Percentiles rank a stretch among this genome's conserved stretches.
These are phyloP conservation scores for Sphagnurus paluster DNA, from an alignment of 1,284 basidiomycete species.

Conservation along the genomic window DNA sequence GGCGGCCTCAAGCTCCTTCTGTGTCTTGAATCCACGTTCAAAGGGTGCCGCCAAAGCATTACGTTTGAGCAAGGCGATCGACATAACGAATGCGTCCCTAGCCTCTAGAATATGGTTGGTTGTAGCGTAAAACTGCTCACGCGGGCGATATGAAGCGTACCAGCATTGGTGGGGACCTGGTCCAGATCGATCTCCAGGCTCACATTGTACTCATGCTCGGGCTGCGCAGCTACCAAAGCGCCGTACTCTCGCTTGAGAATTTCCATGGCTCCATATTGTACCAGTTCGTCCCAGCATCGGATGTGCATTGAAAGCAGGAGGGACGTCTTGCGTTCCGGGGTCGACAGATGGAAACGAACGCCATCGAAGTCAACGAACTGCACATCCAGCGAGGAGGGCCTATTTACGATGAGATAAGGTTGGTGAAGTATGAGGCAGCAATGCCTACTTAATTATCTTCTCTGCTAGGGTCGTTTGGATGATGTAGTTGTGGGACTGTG, in stretches of 20 bases:
- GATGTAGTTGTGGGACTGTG: slow-evolving; percentile 86
- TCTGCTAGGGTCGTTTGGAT: slow-evolving; percentile 92
- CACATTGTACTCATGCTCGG: slow-evolving; percentile 89
- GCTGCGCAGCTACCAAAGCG: slow-evolving; percentile 56
- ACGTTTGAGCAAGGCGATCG: slow-evolving; percentile 87
- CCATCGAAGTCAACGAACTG: slow-evolving; percentile 98
- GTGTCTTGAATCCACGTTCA: slow-evolving; percentile 86
- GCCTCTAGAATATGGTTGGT: slow-evolving; percentile 54
- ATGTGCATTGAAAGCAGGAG: slow-evolving; percentile 95
- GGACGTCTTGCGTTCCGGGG: slow-evolving; percentile 79
- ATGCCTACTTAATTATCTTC: slow-evolving; percentile 85
- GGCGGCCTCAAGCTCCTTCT: slow-evolving; percentile 78
- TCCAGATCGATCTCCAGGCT: slow-evolving; percentile 89
- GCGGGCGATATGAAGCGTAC: slow-evolving; percentile 49
- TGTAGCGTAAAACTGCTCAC: not conserved
- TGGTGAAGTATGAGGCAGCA: not conserved
- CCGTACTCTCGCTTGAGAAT: slow-evolving; percentile 88
- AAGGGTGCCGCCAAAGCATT: slow-evolving; percentile 96
- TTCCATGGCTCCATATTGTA: slow-evolving; percentile 83
- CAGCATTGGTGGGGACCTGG: slow-evolving; percentile 74
- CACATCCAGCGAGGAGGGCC: slow-evolving; percentile 89
- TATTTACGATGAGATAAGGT: slow-evolving; percentile 31
- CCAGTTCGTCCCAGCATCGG: slow-evolving; percentile 95
- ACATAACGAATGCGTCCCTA: slow-evolving; percentile 78
- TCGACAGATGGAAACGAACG: slow-evolving; percentile 92